These are phyloP conservation scores for Peniophora sp. DNA, from an alignment of 1,284 basidiomycete species.

Conservation along the genomic window DNA sequence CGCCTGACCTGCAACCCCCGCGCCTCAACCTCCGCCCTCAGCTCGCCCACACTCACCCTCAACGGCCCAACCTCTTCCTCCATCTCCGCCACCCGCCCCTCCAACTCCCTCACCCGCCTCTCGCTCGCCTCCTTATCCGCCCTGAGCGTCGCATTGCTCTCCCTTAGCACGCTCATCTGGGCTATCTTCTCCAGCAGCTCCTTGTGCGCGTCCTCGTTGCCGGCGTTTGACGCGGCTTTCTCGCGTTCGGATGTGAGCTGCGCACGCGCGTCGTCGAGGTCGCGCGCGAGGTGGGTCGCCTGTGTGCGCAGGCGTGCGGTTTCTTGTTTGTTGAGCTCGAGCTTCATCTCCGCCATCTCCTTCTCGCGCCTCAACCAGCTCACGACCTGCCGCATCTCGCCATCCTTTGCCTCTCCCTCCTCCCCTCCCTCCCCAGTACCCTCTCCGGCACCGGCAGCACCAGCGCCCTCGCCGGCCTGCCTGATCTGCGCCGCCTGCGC, in stretches of 20 bases:
- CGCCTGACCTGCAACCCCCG: constrained; percentile 62
- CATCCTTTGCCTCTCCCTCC: constrained; percentile 43
- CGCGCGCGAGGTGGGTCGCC: constrained; percentile 65
- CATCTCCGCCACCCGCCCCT: constrained; percentile 52
- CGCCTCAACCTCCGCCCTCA: constrained; percentile 71
- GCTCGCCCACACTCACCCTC: constrained; percentile 60
- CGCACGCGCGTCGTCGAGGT: constrained; percentile 61
- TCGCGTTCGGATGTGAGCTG: constrained; percentile 75
- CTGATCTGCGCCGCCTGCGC: constrained; percentile 74
- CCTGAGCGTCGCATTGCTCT: constrained; percentile 82
- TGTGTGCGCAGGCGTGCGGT: constrained; percentile 69
- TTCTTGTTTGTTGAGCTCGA: constrained; percentile 83
- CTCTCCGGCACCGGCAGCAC: constrained; percentile 30
- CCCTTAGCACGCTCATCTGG: constrained; percentile 79
- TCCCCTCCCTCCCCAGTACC: constrained; percentile 26
- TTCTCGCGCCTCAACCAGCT: constrained; percentile 83
- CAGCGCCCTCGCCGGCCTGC: constrained; percentile 56
- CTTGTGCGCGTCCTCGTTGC: constrained; percentile 74
- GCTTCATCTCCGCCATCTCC: constrained; percentile 83
- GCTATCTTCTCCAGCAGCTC: constrained; percentile 86
- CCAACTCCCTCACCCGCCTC: constrained; percentile 60
- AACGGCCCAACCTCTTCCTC: constrained; percentile 67
- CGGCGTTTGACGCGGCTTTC: constrained; percentile 57
- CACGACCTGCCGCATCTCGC: constrained; percentile 76
- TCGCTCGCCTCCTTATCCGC: constrained; percentile 64